Evolutionary conservation across 1,284 basidiomycete genomes (phyloP).

Genomic region (Lentinula novae-zelandiae): DNA sequence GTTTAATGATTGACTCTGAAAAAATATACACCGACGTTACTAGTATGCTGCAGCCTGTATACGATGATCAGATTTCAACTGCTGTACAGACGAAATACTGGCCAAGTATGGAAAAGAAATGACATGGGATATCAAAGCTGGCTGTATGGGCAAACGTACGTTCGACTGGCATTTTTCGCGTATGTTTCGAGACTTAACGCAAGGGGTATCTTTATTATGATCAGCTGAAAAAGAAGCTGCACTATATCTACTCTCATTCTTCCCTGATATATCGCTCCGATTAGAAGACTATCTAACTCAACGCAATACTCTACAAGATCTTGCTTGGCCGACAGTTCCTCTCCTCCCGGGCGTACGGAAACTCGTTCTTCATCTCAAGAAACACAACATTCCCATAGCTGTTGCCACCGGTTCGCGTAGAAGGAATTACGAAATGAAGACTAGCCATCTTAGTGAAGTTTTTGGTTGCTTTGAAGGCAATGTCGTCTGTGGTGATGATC

Average conservation of each 20-base stretch:
- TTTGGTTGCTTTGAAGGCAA: constrained; percentile 58
- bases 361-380: constrained; percentile 62
- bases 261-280: constrained; percentile 63
- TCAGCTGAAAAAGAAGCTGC: constrained; percentile 65
- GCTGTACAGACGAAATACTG: constrained; percentile 60
- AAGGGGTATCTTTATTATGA: constrained; percentile 2
- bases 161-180: constrained; percentile 6
- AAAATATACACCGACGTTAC: constrained; percentile 72
- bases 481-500: constrained; percentile 69
- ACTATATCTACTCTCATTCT: constrained; percentile 66
- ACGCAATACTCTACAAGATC: constrained; percentile 56
- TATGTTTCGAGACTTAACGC: background rate
- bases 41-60: constrained; percentile 39
- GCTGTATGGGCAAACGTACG: constrained; percentile 80
- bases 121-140: constrained; percentile 83
- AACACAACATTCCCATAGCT: constrained; percentile 66
- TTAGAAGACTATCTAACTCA: constrained; percentile 54
- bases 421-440: constrained; percentile 64
- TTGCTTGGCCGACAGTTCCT: constrained; percentile 60
- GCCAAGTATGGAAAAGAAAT: constrained; percentile 68
- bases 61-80: background rate
- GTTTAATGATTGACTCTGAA: constrained; percentile 70
- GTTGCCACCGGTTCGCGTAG: constrained; percentile 72
- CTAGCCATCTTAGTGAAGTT: constrained; percentile 49
- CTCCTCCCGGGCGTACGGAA: constrained; percentile 66